Percentiles rank a stretch among this genome's conserved stretches.
Conservation (phyloP, 805 yeast species). For the Candida chilensis region DNA sequence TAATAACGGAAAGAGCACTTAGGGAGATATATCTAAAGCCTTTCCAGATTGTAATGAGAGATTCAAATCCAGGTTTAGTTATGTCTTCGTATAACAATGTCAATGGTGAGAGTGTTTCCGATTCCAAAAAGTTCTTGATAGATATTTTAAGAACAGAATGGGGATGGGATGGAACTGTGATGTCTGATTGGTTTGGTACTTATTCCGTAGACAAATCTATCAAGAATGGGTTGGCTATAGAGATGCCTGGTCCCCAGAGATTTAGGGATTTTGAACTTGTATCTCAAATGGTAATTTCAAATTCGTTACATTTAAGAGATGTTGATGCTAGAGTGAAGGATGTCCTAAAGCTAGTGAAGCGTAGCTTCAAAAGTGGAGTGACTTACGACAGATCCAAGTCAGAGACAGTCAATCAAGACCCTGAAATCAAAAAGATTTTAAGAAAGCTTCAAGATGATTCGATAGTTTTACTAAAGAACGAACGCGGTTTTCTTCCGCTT, state of each 20-base stretch:
- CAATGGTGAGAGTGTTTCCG: constrained; percentile 51
- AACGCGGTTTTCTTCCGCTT: constrained; percentile 36
- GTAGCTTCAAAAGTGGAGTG: constrained; percentile 28
- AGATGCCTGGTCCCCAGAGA: constrained; percentile 57
- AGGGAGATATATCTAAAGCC: constrained; percentile 59
- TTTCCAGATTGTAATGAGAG: constrained; percentile 48
- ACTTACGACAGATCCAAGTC: constrained; percentile 10
- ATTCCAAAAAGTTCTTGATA: constrained; percentile 29
- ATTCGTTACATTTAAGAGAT: constrained; percentile 26
- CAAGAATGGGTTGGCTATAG: constrained; percentile 51
- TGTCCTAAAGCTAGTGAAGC: constrained; percentile 38
- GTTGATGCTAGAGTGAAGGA: constrained; percentile 39
- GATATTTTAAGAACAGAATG: constrained; percentile 46
- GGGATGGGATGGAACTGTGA: constrained; percentile 44
- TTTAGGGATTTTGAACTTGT: constrained; percentile 30
- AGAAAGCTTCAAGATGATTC: constrained; percentile 41
- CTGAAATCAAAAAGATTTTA: constrained; percentile 31
- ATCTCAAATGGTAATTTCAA: constrained; percentile 27
- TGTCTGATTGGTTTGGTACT: constrained; percentile 62
- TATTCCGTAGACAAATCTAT: constrained; percentile 37
- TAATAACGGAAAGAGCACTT: constrained; percentile 49
- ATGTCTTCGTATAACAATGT: constrained; percentile 61
- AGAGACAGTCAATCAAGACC: constrained; percentile 30
- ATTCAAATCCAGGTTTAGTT: constrained; percentile 41
- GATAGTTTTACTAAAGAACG: constrained; percentile 50